These are phyloP conservation scores for Hirsutella thompsonii DNA, from an alignment of 2,329 filamentous ascomycete genomes.

Conservation along the genomic window DNA sequence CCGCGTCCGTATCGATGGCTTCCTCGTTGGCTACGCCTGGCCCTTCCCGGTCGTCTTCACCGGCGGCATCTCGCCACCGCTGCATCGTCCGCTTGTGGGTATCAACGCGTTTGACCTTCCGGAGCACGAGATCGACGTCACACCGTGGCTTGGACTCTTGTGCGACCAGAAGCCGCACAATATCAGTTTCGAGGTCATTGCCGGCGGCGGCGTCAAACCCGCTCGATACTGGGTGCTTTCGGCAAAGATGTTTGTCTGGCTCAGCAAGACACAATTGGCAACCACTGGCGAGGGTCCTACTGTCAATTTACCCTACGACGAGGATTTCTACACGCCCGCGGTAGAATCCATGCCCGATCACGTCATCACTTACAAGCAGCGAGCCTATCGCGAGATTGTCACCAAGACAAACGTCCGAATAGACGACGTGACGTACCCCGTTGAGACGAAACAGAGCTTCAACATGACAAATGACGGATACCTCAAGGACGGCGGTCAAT, in stretches of 20 bases:
- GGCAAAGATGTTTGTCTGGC: constrained; percentile 72
- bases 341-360: neutral
- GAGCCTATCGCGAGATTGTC: constrained; percentile 42
- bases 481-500: constrained; percentile 19
- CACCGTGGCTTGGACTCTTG: constrained; percentile 59
- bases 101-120: constrained; percentile 67
- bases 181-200: constrained; percentile 55
- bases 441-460: constrained; percentile 39
- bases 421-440: constrained; percentile 9
- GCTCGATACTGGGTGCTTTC: constrained; percentile 53
- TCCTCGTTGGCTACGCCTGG: constrained; percentile 63
- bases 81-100: constrained; percentile 69
- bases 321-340: neutral
- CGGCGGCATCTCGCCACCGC: constrained; percentile 61
- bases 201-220: constrained; percentile 43
- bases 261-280: constrained; percentile 36
- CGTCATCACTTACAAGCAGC: constrained; percentile 24
- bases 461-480: constrained; percentile 39
- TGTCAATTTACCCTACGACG: neutral
- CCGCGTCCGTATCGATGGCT: constrained; percentile 61
- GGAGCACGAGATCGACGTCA: constrained; percentile 74
- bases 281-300: constrained; percentile 19
- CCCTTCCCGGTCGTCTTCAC: constrained; percentile 77
- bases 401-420: constrained; percentile 42
- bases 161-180: constrained; percentile 52